Percentiles rank a stretch among this genome's conserved stretches.
phyloP scores from a whole-genome alignment of 2,329 filamentous ascomycete species.

The Rosellinia necatrix region DNA sequence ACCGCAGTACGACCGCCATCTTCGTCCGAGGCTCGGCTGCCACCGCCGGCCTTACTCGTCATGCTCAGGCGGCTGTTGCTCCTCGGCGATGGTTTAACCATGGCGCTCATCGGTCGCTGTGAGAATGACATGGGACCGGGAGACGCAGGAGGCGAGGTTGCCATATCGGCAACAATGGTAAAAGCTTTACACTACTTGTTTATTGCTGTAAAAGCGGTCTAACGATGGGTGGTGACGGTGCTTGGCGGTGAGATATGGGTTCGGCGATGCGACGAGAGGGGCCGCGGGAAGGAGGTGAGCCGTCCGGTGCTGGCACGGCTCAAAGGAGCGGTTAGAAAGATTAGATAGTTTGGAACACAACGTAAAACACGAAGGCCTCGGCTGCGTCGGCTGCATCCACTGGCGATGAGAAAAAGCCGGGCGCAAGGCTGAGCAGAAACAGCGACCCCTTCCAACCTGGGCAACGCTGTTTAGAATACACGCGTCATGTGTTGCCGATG shows the following conservation, averaged over 20 bases:
- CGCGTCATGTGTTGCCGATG: constrained; percentile 35
- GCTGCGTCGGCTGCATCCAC: constrained; percentile 16
- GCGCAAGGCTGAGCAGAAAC: constrained; percentile 9
- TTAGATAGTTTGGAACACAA: constrained; percentile 20
- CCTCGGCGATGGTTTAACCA: constrained; percentile 73
- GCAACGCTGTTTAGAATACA: constrained; percentile 23
- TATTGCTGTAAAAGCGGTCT: background rate
- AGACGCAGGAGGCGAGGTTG: constrained; percentile 72
- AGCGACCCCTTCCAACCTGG: constrained; percentile 31
- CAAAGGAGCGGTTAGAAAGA: constrained; percentile 20
- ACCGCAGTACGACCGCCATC: constrained; percentile 83
- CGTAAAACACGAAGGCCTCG: constrained; percentile 30
- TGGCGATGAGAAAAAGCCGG: constrained; percentile 17
- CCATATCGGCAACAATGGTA: constrained; percentile 53
- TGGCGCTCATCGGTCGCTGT: constrained; percentile 75
- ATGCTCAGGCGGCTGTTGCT: constrained; percentile 87
- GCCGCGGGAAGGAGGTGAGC: constrained; percentile 9
- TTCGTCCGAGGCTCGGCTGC: constrained; percentile 86
- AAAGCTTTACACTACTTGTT: constrained; percentile 27
- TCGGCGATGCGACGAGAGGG: constrained; percentile 8
- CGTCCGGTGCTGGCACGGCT: constrained; percentile 16
- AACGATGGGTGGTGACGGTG: background rate
- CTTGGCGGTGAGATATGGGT: background rate
- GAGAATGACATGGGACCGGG: constrained; percentile 57
- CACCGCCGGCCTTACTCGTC: constrained; percentile 73